Base-by-base conservation (phyloP, 192 early-diverging fungal species). In the Haplosporangium gracile region DNA sequence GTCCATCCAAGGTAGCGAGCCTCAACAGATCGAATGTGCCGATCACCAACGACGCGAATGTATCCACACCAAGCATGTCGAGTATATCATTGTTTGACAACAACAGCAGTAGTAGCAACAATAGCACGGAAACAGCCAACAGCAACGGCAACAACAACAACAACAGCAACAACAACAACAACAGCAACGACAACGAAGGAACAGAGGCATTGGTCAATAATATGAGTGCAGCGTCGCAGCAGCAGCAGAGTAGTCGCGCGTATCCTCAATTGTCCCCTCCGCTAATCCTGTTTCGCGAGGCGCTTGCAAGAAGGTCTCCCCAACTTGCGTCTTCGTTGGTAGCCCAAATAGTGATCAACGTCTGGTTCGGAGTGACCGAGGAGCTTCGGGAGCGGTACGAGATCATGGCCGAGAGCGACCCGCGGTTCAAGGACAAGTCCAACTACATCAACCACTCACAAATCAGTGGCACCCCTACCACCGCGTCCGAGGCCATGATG, bases 321-420 rank as follows among this genome's bases (percentile, higher is more conserved):
- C 60, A 65, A 65, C 60, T 65, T 65, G 60, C 60, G 11, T 65
- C 60, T 65, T 65, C 60, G 60, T 65, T 65, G 60, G 60, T 65
- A 65, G 60, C 60, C 29, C 60, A 65, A 65, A 65, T 65, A 65
- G 60, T 65, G 60, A 65, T 65, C 60, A 65, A 65, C 60, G 60
- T 65, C 60, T 65, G 60, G 60, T 29, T 65, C n/a, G 60, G 60
- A 65, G 60, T 65, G 60, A 65, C 60, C n/a, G 60, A 65, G 10
- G 60, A 65, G 3, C 60, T 65, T 32, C 60, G 60, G 60, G 60
- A 65, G 26, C 60, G 60, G 26, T 65, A 65, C 60, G 60, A 65
- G 60, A 65, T 65, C 26, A 65, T 65, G 60, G 60, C 60, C 26
- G 60, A 65, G 60, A 65, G 60, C 60, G 60, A 65, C 29, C 60